Evolutionary conservation across 208 protist species (phyloP), one percentile per base, ranked within the genome.

Genomic region (Wallacemonas sp.): DNA sequence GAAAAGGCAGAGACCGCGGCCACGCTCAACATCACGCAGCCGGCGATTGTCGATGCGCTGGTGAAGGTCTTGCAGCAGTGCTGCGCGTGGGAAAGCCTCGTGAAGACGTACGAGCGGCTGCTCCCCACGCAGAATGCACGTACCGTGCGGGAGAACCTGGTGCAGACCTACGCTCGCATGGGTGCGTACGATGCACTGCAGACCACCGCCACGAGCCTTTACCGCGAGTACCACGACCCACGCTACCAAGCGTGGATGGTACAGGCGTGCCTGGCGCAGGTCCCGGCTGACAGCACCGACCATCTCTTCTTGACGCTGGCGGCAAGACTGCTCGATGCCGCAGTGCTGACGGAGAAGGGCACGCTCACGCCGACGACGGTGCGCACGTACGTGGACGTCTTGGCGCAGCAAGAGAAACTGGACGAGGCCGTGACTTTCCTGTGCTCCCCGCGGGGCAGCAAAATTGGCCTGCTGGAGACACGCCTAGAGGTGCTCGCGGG

Each of bases 161-260:
- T 90, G 19, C 86, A 92, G 62, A 85, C 81, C 3, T 95, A 92
- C 74, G 78, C 79, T 9, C 78, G 89, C 46, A 89, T 93, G 82
- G 86, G 86, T 1, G 75, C 76, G 36, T 95, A 87, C 78, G 69
- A 75, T 15, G 79, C 77, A 65, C 81, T 70, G 27, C 89, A 93
- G 63, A 65, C 80, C 41, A 78, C 53, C 5, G 81, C 89, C 10
- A 77, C 73, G 27, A 76, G 82, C 53, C 78, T 93, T 10, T 78
- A 88, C 55, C 83, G 82, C 13, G 67, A 76, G 59, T 81, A 81
- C 76, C 77, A 45, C 27, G 73, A 89, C 61, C 68, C 76, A 26
- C 77, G 81, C 30, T 89, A 95, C 68, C 86, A 89, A 41, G 78
- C 91, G 53, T 95, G 90, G 87, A 70, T 82, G 41, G 83, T 95